A percentile compares a stretch with the other conserved stretches of the same genome.
phyloP scores from a whole-genome alignment of 441 rosid genomes.

The Euphorbia schlechtendalii region DNA sequence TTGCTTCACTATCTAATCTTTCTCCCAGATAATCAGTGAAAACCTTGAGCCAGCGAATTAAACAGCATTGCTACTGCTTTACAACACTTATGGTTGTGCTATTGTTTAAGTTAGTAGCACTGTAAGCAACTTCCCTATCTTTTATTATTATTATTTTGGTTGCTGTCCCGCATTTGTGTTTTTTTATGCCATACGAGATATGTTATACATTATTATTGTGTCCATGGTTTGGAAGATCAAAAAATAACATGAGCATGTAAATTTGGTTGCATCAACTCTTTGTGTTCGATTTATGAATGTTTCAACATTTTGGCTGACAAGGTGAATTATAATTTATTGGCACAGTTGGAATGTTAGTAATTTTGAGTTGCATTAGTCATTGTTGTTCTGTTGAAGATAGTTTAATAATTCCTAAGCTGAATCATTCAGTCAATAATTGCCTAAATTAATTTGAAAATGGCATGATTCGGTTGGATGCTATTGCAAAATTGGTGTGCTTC shows the following conservation, averaged over 20 bases:
- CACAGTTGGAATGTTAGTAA: background rate
- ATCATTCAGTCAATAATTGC: background rate
- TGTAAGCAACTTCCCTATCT: background rate
- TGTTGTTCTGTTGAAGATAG: background rate
- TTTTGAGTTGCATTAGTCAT: background rate
- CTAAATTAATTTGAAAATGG: background rate
- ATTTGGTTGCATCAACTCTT: background rate
- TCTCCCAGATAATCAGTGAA: slow-evolving; percentile 57
- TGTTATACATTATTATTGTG: background rate
- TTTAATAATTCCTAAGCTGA: background rate
- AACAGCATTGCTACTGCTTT: slow-evolving; percentile 58
- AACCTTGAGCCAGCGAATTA: slow-evolving; percentile 73
- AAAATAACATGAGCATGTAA: background rate
- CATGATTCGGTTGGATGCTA: background rate
- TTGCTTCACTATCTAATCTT: slow-evolving; percentile 56
- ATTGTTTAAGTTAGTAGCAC: slow-evolving; percentile 57
- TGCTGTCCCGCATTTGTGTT: too few species aligned
- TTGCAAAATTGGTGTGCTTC: background rate
- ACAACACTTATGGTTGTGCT: slow-evolving; percentile 45
- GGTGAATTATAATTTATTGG: background rate
- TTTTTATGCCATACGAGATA: background rate
- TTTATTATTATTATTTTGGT: background rate
- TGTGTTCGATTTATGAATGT: background rate
- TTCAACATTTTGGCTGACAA: background rate
- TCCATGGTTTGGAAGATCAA: background rate